Base-by-base conservation (phyloP, 2,329 filamentous ascomycete species). In the Knoxdaviesia proteae region DNA sequence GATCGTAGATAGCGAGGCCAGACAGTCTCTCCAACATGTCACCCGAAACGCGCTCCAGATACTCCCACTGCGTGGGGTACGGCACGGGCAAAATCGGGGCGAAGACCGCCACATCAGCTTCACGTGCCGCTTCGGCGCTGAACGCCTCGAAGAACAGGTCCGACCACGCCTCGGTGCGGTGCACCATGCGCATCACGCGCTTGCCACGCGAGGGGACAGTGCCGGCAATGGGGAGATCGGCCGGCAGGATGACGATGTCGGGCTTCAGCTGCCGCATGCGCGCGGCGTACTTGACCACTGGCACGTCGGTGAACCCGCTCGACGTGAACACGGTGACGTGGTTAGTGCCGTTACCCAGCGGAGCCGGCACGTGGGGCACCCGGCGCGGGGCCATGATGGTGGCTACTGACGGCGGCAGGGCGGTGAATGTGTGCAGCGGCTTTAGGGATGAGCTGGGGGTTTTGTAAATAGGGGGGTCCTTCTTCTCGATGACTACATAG, bases 81-180 rank as follows among this genome's bases (percentile, higher is more conserved):
- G 80, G 71, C 1, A 94, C 67, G 0, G 88, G 83, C 20, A 94
- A 65, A 0, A 94, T 64, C 0, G 77, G 74, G 3, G 78, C 67
- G 58, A 80, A 73, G 48, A 80, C 59, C 4, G 64, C 58, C 31
- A 63, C 57, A 1, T 48, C 55, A 5, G 51, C 52, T 6, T 52
- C 51, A 9, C 51, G 45, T 8, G 46, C 53, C 20, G 54, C 51
- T 11, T 53, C 51, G 31, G 47, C 49, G 39, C 51, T 49, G 7
- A 53, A 48, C n/a, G 53, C 49, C 20, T 56, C 54, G 34, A 86
- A 64, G 41, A 84, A 74, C 47, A 80, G 71, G 30, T 74, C 70
- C 11, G 88, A 64, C 84, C 86, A 96, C 35, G 72, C 69, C 54
- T 90, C 80, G 1, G 84, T 94, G 44, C 88, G 70, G 53, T 90